phyloP scores from a whole-genome alignment of 2,329 filamentous ascomycete species.

The Fusarium sp. region DNA sequence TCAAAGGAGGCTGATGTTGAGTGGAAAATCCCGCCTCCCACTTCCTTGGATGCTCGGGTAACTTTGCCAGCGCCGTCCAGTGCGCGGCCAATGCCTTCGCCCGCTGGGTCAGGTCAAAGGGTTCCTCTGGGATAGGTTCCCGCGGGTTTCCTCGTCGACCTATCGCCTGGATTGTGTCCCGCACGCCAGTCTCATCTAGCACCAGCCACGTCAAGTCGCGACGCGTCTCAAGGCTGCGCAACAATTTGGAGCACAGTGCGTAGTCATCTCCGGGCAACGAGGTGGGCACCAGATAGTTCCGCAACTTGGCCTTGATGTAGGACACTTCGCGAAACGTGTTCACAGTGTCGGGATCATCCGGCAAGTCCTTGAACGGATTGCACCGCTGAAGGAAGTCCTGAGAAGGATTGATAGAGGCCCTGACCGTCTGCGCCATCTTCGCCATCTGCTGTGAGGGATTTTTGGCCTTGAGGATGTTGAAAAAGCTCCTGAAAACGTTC shows the following conservation, averaged over 20 bases:
- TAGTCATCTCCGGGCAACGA: constrained; percentile 30
- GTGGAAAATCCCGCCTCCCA: constrained; percentile 23
- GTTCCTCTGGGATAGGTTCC: constrained; percentile 26
- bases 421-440: constrained; percentile 16
- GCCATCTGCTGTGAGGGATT: constrained; percentile 7
- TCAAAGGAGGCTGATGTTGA: constrained; percentile 7
- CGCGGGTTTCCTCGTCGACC: background rate
- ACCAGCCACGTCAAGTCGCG: constrained; percentile 29
- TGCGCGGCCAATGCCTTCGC: constrained; percentile 17
- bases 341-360: constrained; percentile 17
- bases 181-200: constrained; percentile 19
- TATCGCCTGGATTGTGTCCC: constrained; percentile 16
- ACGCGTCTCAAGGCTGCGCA: constrained; percentile 30
- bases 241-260: constrained; percentile 16
- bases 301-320: constrained; percentile 20
- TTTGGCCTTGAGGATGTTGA: constrained; percentile 24
- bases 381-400: constrained; percentile 27
- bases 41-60: constrained; percentile 19
- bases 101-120: constrained; percentile 13
- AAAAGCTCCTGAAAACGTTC: constrained; percentile 20
- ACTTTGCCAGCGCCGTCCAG: constrained; percentile 3
- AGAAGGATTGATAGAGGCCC: constrained; percentile 5
- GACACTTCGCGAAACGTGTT: constrained; percentile 26
- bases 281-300: constrained; percentile 19
- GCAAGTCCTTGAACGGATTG: constrained; percentile 27